Conservation (phyloP, 164 flowering plant genomes). For the Platanus orientalis region DNA sequence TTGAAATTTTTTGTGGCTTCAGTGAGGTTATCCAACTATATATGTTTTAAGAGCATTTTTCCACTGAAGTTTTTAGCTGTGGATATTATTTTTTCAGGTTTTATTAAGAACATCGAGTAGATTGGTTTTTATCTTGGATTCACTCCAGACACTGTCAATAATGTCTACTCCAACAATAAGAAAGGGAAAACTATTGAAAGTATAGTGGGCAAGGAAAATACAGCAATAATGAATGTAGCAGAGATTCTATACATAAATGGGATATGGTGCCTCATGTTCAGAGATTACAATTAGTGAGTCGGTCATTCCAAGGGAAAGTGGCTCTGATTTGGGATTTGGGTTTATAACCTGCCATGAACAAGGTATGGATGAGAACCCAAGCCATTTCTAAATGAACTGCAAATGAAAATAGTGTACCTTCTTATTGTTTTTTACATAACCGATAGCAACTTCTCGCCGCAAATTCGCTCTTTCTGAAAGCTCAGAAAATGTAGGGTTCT, state of each 20-base stretch:
- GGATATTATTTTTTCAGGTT: no score
- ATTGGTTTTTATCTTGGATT: no score
- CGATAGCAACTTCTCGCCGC: slow-evolving; percentile 89
- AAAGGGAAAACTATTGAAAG: neutral
- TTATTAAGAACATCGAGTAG: no score
- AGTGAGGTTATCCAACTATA: no score
- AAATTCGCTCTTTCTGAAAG: slow-evolving; percentile 76
- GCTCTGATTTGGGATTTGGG: slow-evolving; percentile 71
- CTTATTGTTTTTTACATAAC: slow-evolving; percentile 73
- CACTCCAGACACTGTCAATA: neutral
- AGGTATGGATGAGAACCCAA: slow-evolving; percentile 1
- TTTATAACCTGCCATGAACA: slow-evolving; percentile 68
- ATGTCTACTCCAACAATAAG: neutral
- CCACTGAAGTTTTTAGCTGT: no score
- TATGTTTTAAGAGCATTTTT: no score
- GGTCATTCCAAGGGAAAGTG: slow-evolving; percentile 54
- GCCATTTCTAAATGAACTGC: neutral
- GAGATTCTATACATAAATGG: slow-evolving; percentile 29
- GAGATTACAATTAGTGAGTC: slow-evolving; percentile 89
- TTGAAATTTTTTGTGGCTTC: no score
- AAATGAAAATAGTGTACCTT: slow-evolving; percentile 39
- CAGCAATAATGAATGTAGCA: neutral
- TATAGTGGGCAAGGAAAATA: neutral
- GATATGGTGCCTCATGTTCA: slow-evolving; percentile 82
- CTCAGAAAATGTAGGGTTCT: slow-evolving; percentile 81